Evolutionary conservation across 2,329 filamentous ascomycete genomes (phyloP).

Genomic region (Aspergillus floridensis): DNA sequence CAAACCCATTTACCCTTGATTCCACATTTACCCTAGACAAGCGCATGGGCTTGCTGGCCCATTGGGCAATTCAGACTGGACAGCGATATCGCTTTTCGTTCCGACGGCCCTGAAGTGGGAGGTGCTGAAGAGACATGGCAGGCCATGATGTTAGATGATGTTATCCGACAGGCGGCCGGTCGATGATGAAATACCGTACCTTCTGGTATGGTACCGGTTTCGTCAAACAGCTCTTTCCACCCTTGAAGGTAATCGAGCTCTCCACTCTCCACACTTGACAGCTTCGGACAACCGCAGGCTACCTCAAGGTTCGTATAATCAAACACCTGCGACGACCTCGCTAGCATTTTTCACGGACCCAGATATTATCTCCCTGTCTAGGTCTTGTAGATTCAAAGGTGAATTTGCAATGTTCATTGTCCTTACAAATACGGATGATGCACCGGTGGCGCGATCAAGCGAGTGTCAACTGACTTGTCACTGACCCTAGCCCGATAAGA

Average conservation of each 20-base stretch:
- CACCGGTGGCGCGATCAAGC: constrained; percentile 1
- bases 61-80: neutral
- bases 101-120: neutral
- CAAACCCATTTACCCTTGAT: neutral
- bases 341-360: neutral
- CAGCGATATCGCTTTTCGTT: neutral
- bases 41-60: neutral
- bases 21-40: neutral
- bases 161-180: neutral
- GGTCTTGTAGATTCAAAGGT: too few species aligned
- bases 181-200: neutral
- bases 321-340: neutral
- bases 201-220: neutral
- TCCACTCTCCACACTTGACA: neutral
- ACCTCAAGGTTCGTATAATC: neutral
- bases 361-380: neutral
- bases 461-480: constrained; percentile 4
- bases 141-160: neutral
- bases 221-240: neutral
- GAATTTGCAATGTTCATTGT: neutral
- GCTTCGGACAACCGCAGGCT: neutral
- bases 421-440: constrained; percentile 1
- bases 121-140: neutral
- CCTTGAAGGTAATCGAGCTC: neutral
- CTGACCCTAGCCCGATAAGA: neutral